phyloP scores from a whole-genome alignment of 805 yeast species.

The Pichia gijzeniarum region DNA sequence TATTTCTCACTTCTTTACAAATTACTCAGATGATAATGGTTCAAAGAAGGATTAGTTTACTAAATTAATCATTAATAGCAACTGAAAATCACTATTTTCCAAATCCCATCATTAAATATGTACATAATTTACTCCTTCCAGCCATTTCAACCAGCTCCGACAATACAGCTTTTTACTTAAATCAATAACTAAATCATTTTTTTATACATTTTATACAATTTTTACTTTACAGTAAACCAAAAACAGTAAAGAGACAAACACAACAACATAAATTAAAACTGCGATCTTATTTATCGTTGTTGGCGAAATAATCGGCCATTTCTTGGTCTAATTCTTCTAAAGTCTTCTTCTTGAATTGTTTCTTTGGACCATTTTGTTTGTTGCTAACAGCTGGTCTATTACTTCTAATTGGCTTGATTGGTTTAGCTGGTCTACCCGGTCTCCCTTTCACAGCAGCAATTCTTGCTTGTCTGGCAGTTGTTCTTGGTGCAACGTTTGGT shows the following conservation, averaged over 20 bases:
- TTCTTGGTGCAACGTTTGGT: slow-evolving; percentile 33
- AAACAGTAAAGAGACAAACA: neutral
- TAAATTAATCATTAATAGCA: no score
- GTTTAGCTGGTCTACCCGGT: slow-evolving; percentile 19
- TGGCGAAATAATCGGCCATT: slow-evolving; percentile 91
- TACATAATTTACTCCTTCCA: neutral
- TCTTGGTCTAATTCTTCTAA: slow-evolving; percentile 94
- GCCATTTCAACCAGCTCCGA: neutral
- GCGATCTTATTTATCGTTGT: slow-evolving; percentile 28
- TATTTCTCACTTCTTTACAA: slow-evolving; percentile 14
- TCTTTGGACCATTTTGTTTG: slow-evolving; percentile 17
- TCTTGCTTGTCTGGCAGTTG: slow-evolving; percentile 36
- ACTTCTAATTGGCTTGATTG: neutral
- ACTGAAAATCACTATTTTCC: neutral
- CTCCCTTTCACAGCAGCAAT: slow-evolving; percentile 41
- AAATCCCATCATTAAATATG: no score
- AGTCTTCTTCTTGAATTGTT: slow-evolving; percentile 53
- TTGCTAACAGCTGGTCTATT: slow-evolving; percentile 16
- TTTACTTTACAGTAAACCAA: no score
- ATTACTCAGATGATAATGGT: slow-evolving; percentile 9
- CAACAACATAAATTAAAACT: neutral
- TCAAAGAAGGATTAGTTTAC: slow-evolving; percentile 1
- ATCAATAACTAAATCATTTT: no score
- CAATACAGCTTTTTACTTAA: no score
- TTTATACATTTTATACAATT: no score